Evolutionary conservation across 2,329 filamentous ascomycete species (phyloP).

Genomic region (Claviceps maximensis): DNA sequence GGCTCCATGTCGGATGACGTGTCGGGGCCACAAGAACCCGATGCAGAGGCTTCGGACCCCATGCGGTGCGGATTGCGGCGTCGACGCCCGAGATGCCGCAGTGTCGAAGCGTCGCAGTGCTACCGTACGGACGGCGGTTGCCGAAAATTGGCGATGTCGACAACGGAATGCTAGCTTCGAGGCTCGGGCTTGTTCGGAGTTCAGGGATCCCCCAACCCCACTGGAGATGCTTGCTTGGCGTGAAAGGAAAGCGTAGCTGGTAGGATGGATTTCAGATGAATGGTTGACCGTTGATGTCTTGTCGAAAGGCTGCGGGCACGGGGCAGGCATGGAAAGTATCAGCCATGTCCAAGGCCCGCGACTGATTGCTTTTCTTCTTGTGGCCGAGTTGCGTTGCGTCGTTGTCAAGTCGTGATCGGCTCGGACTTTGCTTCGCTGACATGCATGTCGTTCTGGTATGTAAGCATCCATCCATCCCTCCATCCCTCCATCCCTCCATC

Average conservation of each 20-base stretch:
- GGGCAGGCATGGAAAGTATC: too few species aligned
- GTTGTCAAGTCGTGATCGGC: background rate
- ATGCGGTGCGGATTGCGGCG: background rate
- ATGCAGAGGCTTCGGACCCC: background rate
- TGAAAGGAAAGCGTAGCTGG: background rate
- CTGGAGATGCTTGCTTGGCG: background rate
- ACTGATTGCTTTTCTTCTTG: too few species aligned
- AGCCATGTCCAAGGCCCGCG: background rate
- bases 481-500: too few species aligned
- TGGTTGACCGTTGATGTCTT: too few species aligned
- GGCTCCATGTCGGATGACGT: conserved; percentile 21
- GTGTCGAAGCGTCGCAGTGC: too few species aligned
- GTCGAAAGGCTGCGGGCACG: background rate
- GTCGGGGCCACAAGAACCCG: background rate
- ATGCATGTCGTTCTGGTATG: background rate
- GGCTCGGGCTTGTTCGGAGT: background rate
- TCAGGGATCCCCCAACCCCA: background rate
- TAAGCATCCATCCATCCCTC: too few species aligned
- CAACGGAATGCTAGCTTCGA: background rate
- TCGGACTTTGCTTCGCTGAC: background rate
- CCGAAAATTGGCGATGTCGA: background rate
- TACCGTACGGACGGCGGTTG: background rate
- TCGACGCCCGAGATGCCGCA: background rate
- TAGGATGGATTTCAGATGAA: background rate
- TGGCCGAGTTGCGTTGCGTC: background rate